Conservation (phyloP, 164 flowering plant genomes). For the Vitis riparia region DNA sequence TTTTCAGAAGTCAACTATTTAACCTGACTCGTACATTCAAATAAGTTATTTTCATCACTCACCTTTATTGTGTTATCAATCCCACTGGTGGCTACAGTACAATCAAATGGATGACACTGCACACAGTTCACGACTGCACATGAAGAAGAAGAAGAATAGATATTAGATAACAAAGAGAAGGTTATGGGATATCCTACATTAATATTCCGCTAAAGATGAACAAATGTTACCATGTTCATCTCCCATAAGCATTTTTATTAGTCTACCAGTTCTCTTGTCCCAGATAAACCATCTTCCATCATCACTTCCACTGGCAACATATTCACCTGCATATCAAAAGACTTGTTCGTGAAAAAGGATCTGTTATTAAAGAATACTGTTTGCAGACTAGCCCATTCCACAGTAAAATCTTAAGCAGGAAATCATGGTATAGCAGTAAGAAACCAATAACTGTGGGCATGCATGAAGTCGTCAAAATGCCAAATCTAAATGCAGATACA, state of each 20-base stretch:
- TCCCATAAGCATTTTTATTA: slow-evolving; percentile 90
- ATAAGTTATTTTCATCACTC: slow-evolving; percentile 9
- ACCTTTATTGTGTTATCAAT: slow-evolving; percentile 93
- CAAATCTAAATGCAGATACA: neutral
- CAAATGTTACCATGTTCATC: slow-evolving; percentile 76
- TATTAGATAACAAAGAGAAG: slow-evolving; percentile 4
- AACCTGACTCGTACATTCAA: neutral
- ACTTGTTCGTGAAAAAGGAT: neutral
- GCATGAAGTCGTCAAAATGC: too few species aligned
- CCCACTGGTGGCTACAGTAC: slow-evolving; percentile 91
- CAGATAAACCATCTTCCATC: slow-evolving; percentile 99
- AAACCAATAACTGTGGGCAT: too few species aligned
- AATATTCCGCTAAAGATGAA: neutral
- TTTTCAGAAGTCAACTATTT: slow-evolving; percentile 6
- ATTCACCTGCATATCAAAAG: slow-evolving; percentile 57
- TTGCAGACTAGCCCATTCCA: neutral
- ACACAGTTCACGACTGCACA: slow-evolving; percentile 88
- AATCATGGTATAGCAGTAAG: too few species aligned
- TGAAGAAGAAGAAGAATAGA: slow-evolving; percentile 14
- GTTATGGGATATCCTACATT: neutral
- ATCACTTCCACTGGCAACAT: slow-evolving; percentile 96
- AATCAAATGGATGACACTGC: slow-evolving; percentile 92
- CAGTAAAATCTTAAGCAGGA: too few species aligned
- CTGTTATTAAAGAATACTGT: neutral
- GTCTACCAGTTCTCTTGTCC: slow-evolving; percentile 91